Percentiles rank a stretch among this genome's conserved stretches.
Evolutionary conservation across 2,329 filamentous ascomycete species (phyloP).

Genomic region (Camptophora hylomeconis): DNA sequence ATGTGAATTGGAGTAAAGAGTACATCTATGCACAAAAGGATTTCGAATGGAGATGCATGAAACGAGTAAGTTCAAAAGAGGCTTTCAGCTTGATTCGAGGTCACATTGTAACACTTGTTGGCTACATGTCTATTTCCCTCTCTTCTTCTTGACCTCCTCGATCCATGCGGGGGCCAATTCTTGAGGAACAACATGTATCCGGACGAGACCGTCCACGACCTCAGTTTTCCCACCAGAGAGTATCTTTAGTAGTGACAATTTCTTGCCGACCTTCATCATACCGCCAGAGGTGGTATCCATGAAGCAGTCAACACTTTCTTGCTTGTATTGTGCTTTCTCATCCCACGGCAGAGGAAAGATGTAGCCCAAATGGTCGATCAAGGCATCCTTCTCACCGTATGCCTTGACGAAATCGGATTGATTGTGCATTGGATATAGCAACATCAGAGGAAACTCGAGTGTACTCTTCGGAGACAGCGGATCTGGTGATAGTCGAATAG

Average conservation of each 20-base stretch:
- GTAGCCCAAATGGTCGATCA: conserved; percentile 69
- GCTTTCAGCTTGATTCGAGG: too few relatives aligned
- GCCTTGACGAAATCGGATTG: conserved; percentile 86
- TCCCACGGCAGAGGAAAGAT: conserved; percentile 90
- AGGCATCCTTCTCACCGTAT: conserved; percentile 62
- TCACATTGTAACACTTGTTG: too few relatives aligned
- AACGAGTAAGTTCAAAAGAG: too few relatives aligned
- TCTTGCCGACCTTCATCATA: conserved; percentile 80
- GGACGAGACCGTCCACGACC: conserved; percentile 73
- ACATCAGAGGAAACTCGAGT: conserved; percentile 63
- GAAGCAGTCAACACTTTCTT: conserved; percentile 64
- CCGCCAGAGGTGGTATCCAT: conserved; percentile 72
- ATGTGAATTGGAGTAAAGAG: too few relatives aligned
- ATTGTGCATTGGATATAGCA: conserved; percentile 71
- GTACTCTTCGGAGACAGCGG: conserved; percentile 58
- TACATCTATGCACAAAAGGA: too few relatives aligned
- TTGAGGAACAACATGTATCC: conserved; percentile 69
- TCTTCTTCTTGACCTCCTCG: conserved; percentile 68
- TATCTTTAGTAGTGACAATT: conserved; percentile 62
- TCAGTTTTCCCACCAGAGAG: conserved; percentile 66
- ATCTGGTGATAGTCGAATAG: conserved; percentile 56
- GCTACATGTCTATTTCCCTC: conserved; percentile 21
- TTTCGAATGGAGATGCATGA: too few relatives aligned
- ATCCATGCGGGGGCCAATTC: conserved; percentile 61
- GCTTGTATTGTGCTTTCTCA: conserved; percentile 48